Evolutionary conservation across 371 early-diverging fungal species (phyloP), one percentile per base, ranked within the genome.

Genomic region (Syncephalastrum racemosum): DNA sequence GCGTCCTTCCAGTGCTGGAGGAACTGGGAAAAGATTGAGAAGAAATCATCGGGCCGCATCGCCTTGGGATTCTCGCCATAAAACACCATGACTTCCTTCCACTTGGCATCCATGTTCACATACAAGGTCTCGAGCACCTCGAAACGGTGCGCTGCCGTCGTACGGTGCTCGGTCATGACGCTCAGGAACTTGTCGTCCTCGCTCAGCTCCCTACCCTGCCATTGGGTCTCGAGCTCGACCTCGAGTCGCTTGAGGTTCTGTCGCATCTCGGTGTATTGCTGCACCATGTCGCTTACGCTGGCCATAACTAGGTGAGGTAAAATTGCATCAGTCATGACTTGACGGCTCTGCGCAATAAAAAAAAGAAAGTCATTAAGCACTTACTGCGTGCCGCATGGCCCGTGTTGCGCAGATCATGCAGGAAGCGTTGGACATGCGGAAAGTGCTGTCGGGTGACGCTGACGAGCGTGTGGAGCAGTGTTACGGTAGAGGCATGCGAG

Each of bases 401-500:
- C 31, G 63, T 62, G 13, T 70, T 62, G 39, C 67, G 67, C n/a
- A 73, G 41, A 49, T 74, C 75, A 1, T 68, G 58, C 52, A 70
- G 46, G 36, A 74, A 74, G 0, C 40, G 46, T 3, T 68, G 36
- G 10, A 75, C n/a, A 25, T 82, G 71, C 42, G 83, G 81, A 43
- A 76, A 80, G 52, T 80, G 71, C 12, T 64, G 62, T 7, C 78
- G 68, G 7, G 68, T 60, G 10, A 79, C 42, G 19, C 63, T 56
- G 0, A 65, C 67, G 0, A 83, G 44, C 27, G 78, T 83, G 44
- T 79, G 66, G 10, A 83, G 47, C 19, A 83, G 53, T 4, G 71
- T 69, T 4, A 64, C 31, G 2, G 74, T 77, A 7, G 75, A 56
- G 4, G 56, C 48, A 22, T 71, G 64, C 23, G 77, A 64, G 4